Percentiles rank a stretch among this genome's conserved stretches.
Evolutionary conservation across 176 grass and related monocot species (phyloP).

Genomic region (Rhynchospora tenuis): DNA sequence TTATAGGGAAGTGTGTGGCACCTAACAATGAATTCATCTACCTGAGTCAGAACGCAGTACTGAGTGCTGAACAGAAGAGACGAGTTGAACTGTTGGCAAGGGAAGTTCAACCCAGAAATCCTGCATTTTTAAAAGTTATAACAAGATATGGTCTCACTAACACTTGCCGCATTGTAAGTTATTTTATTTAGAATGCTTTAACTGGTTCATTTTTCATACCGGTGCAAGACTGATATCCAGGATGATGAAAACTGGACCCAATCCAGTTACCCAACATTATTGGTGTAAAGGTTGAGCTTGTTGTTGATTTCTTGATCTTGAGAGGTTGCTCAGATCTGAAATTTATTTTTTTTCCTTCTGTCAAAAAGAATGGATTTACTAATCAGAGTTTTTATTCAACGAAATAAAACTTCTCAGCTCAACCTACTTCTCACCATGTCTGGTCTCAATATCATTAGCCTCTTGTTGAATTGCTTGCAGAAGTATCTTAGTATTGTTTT

Average conservation of each 20-base stretch:
- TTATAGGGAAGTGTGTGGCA: background rate
- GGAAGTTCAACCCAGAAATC: background rate
- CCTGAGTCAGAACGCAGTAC: background rate
- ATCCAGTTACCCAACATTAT: background rate
- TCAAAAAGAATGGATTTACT: background rate
- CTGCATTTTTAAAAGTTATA: background rate
- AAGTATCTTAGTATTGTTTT: background rate
- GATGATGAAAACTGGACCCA: no score
- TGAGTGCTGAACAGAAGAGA: background rate
- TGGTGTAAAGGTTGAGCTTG: background rate
- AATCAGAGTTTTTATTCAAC: background rate
- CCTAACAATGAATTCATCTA: background rate
- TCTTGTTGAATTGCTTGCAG: background rate
- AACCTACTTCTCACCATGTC: background rate
- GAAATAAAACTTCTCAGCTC: background rate
- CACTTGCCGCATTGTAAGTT: background rate
- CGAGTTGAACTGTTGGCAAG: background rate
- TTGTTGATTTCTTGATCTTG: background rate
- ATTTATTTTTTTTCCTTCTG: no score
- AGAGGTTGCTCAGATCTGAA: no score
- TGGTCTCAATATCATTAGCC: background rate
- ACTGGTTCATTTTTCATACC: background rate
- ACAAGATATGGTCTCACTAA: background rate
- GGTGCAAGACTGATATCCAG: no score
- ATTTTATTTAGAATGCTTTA: background rate